A percentile compares a stretch with the other conserved stretches of the same genome.
Conservation (phyloP, 306 rosid genomes). For the Senna tora region DNA sequence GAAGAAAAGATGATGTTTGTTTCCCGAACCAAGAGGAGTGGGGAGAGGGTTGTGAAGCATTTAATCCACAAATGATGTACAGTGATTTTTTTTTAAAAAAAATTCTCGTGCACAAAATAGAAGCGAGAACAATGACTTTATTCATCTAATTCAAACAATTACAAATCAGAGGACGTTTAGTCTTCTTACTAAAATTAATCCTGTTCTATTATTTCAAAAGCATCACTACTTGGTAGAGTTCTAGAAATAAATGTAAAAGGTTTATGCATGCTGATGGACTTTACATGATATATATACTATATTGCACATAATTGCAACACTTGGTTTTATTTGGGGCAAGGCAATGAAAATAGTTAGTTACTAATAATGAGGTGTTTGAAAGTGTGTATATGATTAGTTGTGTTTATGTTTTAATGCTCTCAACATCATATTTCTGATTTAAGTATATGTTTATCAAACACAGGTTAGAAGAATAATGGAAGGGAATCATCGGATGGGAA, state of each 20-base stretch:
- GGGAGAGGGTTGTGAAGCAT: background rate
- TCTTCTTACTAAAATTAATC: background rate
- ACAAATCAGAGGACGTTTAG: background rate
- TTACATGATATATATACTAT: background rate
- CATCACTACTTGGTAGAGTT: background rate
- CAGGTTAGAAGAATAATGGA: conserved; percentile 98
- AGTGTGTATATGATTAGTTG: background rate
- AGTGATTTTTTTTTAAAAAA: background rate
- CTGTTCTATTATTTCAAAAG: background rate
- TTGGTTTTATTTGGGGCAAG: background rate
- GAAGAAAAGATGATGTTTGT: too few relatives aligned
- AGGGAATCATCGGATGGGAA: conserved; percentile 99
- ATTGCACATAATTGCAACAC: background rate
- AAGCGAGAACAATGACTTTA: background rate
- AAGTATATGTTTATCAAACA: background rate
- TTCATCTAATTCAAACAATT: background rate
- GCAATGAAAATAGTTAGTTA: background rate
- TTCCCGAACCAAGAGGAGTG: background rate
- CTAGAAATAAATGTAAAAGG: background rate
- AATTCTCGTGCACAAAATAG: background rate
- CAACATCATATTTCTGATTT: conserved; percentile 8
- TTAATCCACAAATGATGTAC: background rate
- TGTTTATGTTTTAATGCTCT: background rate
- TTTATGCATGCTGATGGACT: background rate
- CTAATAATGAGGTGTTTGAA: background rate